Evolutionary conservation across 345 rosid genomes (phyloP), one percentile per base, ranked within the genome.

Genomic region (Diplotaxis tenuifolia): DNA sequence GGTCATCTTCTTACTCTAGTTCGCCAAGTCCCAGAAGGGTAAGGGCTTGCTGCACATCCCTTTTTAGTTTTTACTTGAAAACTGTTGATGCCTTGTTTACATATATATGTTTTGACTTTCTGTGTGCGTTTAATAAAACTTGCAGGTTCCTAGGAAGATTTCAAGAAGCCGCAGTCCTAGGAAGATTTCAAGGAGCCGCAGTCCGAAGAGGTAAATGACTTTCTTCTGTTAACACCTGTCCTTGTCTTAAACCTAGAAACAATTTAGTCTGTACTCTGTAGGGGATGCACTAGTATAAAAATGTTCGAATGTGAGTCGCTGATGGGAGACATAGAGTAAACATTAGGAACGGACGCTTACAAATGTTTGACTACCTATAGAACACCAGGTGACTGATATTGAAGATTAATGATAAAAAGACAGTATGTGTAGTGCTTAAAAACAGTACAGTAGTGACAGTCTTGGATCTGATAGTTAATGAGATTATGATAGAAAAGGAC

Each of bases 1-100:
- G 91, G 77, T 95, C 97, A 70, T 86, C 98, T 64, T 90, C 99
- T 12, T 84, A 65, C 79, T 95, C 99, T 40, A 82, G 80, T 57
- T 95, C 99, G 3, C 98, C 96, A 57, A 92, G 94, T 79, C 91
- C 89, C 5, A 92, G 90, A 83, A 95, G 80, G 97, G 99, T 92
- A 56, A 76, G 67, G 20, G 62, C 23, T 49, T 62, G 86, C 73
- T 0, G 57, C 59, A 14, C 9, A 77, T 28, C 65, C 29, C 53
- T 54, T 20, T 62, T 9, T 27, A 66, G 18, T 52, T 71, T 25
- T 25, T 25, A 2, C 3, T 25, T 2, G 2, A 60, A 10, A 23
- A 40, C 11, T 15, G 23, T 58, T 75, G 27, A 56, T 67, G 31
- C 28, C 19, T 21, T 20, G n/a, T 31, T 71, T 21, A 21, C 16